Conservation (phyloP, 2,329 filamentous ascomycete species). For the Amylocarpus encephaloides region DNA sequence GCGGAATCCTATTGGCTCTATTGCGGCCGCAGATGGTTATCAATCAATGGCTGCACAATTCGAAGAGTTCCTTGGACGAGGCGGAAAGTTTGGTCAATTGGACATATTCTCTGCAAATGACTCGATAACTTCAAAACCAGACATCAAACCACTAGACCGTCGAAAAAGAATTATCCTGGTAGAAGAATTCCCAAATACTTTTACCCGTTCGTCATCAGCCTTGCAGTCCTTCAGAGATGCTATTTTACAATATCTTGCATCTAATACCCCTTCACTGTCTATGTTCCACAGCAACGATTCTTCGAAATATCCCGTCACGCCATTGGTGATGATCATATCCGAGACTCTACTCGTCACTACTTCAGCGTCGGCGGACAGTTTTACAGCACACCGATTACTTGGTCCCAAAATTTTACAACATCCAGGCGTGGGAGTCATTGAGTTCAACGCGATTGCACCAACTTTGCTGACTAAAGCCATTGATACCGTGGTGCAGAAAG, state of each 20-base stretch:
- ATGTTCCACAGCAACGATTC: slow-evolving; percentile 35
- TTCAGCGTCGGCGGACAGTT: slow-evolving; percentile 79
- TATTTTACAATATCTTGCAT: slow-evolving; percentile 67
- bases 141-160: slow-evolving; percentile 25
- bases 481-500: slow-evolving; percentile 75
- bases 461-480: slow-evolving; percentile 81
- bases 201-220: slow-evolving; percentile 57
- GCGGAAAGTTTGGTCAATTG: slow-evolving; percentile 72
- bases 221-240: slow-evolving; percentile 68
- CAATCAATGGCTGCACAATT: slow-evolving; percentile 74
- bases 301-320: slow-evolving; percentile 46
- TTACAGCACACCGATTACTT: slow-evolving; percentile 84
- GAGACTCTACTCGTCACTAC: slow-evolving; percentile 84
- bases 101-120: slow-evolving; percentile 36
- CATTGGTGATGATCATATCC: slow-evolving; percentile 84
- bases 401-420: slow-evolving; percentile 82
- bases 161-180: slow-evolving; percentile 60
- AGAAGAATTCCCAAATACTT: slow-evolving; percentile 77
- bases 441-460: slow-evolving; percentile 88
- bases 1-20: slow-evolving; percentile 69
- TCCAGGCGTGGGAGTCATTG: slow-evolving; percentile 70
- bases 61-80: slow-evolving; percentile 81
- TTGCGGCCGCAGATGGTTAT: slow-evolving; percentile 53
- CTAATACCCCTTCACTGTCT: slow-evolving; percentile 53
- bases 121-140: slow-evolving; percentile 27